Base-by-base conservation (phyloP, 805 yeast species). In the Barnettozyma sucrosica region DNA sequence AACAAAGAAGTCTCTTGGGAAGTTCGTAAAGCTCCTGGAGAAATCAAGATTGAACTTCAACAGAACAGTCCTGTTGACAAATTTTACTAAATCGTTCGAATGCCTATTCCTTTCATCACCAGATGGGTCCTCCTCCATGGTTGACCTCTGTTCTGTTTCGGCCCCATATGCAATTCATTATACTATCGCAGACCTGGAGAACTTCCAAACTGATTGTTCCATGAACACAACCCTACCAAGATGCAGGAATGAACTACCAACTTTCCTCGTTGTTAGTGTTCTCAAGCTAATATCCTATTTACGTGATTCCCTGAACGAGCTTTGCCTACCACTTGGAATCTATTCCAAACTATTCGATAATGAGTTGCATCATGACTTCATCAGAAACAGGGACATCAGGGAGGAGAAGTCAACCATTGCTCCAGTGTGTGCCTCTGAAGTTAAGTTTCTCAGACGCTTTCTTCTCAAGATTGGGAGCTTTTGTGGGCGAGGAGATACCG, bases 21-120 rank as follows among this genome's bases (percentile, higher is more conserved):
- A 30, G 28, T 44, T 48, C n/a, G 44, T 48, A 39, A 44, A 41
- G 36, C 38, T 14, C 3, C 19, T 48, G 11, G 32, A 21, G 14
- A 34, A 24, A 5, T 19, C 30, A 2, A 43, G 25, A n/a, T 40
- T 41, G 25, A 46, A 41, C 26, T 41, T 19, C 24, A 7, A 20
- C 3, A 7, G 21, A 3, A 6, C 24, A 4, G 3, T 46, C 7
- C 24, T 41, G 10, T 20, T 42, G 25, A 10, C 32, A 3, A 36
- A 37, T 7, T 23, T 13, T 18, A 26, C 36, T 30, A 21, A 43
- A 21, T 34, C 38, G 16, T 21, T 43, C 36, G 19, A 18, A 19
- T 32, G 36, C 11, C 4, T 32, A 14, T 18, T 32, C 7, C 7
- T 32, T 18, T 32, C 19, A 8, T 5, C 18, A 10, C 19, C 36